Evolutionary conservation across 1,284 basidiomycete species (phyloP).

Genomic region (Ceratobasidium sp.): DNA sequence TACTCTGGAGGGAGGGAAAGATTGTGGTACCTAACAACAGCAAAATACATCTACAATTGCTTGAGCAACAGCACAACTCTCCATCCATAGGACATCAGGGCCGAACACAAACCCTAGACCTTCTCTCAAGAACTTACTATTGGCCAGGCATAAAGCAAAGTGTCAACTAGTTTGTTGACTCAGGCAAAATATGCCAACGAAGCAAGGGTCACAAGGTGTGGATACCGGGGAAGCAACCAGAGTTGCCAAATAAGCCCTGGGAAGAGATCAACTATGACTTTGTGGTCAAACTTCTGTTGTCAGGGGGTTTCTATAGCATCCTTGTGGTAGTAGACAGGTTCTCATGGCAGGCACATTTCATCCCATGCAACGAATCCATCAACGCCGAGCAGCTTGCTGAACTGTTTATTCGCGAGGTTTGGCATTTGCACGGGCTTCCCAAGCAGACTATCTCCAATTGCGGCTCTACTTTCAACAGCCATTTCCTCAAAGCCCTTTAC

Average conservation of each 20-base stretch:
- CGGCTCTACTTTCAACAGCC: slow-evolving; percentile 49
- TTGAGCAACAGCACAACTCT: slow-evolving; percentile 52
- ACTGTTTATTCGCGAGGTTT: slow-evolving; percentile 46
- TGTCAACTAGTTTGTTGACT: slow-evolving; percentile 51
- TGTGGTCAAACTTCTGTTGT: slow-evolving; percentile 57
- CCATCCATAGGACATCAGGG: slow-evolving; percentile 51
- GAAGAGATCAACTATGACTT: slow-evolving; percentile 59
- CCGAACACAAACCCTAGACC: slow-evolving; percentile 51
- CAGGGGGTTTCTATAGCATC: slow-evolving; percentile 55
- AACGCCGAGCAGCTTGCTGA: slow-evolving; percentile 37
- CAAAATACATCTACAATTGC: too few species aligned
- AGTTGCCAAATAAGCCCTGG: slow-evolving; percentile 55
- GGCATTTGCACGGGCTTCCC: slow-evolving; percentile 45
- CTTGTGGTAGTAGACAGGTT: slow-evolving; percentile 58
- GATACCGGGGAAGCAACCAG: slow-evolving; percentile 54
- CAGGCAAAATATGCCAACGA: slow-evolving; percentile 54
- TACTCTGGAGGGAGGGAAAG: too few species aligned
- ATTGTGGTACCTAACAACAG: too few species aligned
- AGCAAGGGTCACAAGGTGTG: slow-evolving; percentile 55
- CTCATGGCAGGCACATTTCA: slow-evolving; percentile 56
- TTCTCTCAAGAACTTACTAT: slow-evolving; percentile 52
- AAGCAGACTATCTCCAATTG: slow-evolving; percentile 52
- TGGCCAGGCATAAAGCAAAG: slow-evolving; percentile 50
- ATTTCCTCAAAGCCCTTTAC: slow-evolving; percentile 50
- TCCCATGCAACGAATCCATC: slow-evolving; percentile 49